Conservation (phyloP, 106 monocot species). For the Dioscorea dumetorum region DNA sequence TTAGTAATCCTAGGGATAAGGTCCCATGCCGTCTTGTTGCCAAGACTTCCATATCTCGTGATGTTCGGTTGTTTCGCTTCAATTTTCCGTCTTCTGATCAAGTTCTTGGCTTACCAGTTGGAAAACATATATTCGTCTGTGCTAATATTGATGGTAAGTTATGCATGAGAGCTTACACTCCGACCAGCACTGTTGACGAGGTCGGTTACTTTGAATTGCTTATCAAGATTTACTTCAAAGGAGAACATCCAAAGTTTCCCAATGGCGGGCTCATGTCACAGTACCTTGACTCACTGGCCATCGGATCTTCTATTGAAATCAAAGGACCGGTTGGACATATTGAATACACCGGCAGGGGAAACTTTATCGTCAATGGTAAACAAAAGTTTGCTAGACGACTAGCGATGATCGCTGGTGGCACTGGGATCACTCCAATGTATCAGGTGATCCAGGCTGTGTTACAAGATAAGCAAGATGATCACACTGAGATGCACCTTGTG, state of each 20-base stretch:
- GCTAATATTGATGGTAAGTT: slow-evolving; percentile 62
- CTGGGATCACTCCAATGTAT: slow-evolving; percentile 89
- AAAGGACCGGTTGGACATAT: slow-evolving; percentile 87
- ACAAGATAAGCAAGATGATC: slow-evolving; percentile 48
- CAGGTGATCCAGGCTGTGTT: slow-evolving; percentile 89
- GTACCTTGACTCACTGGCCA: slow-evolving; percentile 56
- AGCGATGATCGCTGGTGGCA: slow-evolving; percentile 88
- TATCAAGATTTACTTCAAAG: slow-evolving; percentile 74
- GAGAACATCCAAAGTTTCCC: slow-evolving; percentile 50
- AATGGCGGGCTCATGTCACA: slow-evolving; percentile 86
- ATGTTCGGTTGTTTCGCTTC: slow-evolving; percentile 78
- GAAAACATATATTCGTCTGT: slow-evolving; percentile 79
- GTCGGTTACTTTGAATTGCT: slow-evolving; percentile 81
- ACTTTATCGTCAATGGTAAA: slow-evolving; percentile 61
- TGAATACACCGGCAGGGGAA: slow-evolving; percentile 77
- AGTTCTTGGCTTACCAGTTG: slow-evolving; percentile 62
- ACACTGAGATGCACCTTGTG: slow-evolving; percentile 74
- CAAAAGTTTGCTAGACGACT: slow-evolving; percentile 38
- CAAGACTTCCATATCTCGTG: slow-evolving; percentile 52
- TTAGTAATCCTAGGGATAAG: slow-evolving; percentile 57
- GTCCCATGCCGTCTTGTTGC: slow-evolving; percentile 43
- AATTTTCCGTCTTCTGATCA: slow-evolving; percentile 56
- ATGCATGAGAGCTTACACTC: slow-evolving; percentile 94
- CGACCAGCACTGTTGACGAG: slow-evolving; percentile 58
- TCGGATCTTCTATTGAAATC: slow-evolving; percentile 52